These are phyloP conservation scores for Talaromyces sp. DNA, from an alignment of 2,329 filamentous ascomycete genomes.

Conservation along the genomic window DNA sequence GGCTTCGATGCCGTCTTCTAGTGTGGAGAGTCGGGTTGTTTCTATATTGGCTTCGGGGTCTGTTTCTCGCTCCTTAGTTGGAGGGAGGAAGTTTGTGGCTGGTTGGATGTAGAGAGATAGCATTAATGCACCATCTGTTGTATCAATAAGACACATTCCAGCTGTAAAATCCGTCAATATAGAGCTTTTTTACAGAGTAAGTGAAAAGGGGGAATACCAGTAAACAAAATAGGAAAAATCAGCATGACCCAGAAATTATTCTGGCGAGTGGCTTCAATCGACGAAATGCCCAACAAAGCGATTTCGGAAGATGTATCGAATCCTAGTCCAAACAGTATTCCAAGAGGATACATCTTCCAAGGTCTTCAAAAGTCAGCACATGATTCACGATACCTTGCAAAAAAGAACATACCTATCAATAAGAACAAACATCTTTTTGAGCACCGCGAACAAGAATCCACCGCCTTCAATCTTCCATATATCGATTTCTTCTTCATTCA, in stretches of 20 bases:
- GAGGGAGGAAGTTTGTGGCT: conserved; percentile 40
- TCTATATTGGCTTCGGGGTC: background rate
- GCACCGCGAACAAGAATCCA: conserved; percentile 69
- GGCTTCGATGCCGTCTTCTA: background rate
- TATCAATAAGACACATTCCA: conserved; percentile 94
- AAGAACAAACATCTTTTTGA: conserved; percentile 74
- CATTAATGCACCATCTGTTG: conserved; percentile 90
- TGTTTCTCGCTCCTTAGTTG: conserved; percentile 16
- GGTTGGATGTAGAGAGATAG: conserved; percentile 79
- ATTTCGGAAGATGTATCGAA: conserved; percentile 97
- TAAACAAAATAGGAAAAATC: conserved; percentile 87
- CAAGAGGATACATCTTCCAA: conserved; percentile 96
- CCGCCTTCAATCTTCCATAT: conserved; percentile 71
- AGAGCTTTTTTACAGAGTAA: background rate
- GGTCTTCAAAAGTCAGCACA: conserved; percentile 30
- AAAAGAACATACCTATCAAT: conserved; percentile 50
- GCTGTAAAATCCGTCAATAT: conserved; percentile 46
- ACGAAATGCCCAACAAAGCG: conserved; percentile 84
- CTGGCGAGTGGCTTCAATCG: conserved; percentile 78
- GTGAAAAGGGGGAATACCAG: conserved; percentile 53
- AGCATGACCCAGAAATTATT: conserved; percentile 93
- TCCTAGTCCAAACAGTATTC: conserved; percentile 83
- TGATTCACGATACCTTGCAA: background rate
- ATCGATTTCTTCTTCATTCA: conserved; percentile 49
- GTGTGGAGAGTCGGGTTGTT: background rate